Evolutionary conservation across 495 filamentous ascomycete genomes (phyloP).

Genomic region (Recurvomyces mirabilis): DNA sequence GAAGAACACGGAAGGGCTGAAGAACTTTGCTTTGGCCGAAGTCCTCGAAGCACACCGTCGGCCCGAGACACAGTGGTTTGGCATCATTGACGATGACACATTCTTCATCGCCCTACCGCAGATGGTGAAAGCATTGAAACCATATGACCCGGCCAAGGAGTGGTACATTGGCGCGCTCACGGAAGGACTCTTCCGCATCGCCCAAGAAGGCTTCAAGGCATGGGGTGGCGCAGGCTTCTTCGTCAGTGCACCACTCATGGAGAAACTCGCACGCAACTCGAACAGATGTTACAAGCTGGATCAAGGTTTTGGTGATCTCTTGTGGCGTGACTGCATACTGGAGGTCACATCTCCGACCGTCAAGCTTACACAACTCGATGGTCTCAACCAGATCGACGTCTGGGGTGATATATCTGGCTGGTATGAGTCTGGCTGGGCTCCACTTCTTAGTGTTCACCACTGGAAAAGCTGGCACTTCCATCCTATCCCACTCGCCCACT

Average conservation of each 20-base stretch:
- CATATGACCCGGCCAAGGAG: neutral
- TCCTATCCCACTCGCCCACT: neutral
- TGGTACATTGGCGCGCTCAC: constrained; percentile 8
- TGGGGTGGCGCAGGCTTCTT: constrained; percentile 13
- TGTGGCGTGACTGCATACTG: constrained; percentile 8
- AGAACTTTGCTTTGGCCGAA: constrained; percentile 5
- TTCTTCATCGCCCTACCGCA: constrained; percentile 10
- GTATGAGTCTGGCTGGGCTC: constrained; percentile 10
- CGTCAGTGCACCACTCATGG: constrained; percentile 4
- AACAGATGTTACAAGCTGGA: neutral
- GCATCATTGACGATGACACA: constrained; percentile 14
- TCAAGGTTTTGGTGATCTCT: constrained; percentile 4
- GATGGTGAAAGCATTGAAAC: neutral
- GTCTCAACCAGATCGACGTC: constrained; percentile 10
- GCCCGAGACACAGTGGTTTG: constrained; percentile 5
- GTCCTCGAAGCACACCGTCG: neutral
- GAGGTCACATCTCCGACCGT: constrained; percentile 4
- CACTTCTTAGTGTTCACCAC: constrained; percentile 8
- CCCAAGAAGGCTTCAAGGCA: constrained; percentile 7
- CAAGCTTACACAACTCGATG: constrained; percentile 4
- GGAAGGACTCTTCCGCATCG: constrained; percentile 5
- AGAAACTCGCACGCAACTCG: neutral
- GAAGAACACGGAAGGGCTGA: neutral
- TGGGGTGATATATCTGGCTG: constrained; percentile 11
- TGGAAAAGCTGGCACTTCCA: constrained; percentile 5